phyloP scores from a whole-genome alignment of 495 filamentous ascomycete genomes.

The Neurospora pannonica region DNA sequence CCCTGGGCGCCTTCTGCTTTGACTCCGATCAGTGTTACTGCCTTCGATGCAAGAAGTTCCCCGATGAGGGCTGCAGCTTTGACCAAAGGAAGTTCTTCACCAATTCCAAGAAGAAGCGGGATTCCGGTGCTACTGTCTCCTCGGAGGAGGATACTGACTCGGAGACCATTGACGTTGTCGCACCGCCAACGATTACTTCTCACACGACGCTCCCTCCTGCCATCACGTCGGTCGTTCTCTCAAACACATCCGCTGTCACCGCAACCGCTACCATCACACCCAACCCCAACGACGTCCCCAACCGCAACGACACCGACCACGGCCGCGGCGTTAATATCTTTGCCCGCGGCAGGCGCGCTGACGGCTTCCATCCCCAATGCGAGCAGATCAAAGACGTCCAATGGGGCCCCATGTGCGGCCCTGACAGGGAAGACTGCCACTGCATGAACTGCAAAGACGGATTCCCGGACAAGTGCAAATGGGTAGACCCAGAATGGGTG shows the following conservation, averaged over 20 bases:
- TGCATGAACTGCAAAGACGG: too few relatives aligned
- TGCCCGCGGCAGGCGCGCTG: neutral
- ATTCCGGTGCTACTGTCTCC: neutral
- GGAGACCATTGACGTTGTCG: neutral
- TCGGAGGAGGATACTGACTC: neutral
- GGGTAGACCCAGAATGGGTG: too few relatives aligned
- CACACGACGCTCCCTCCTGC: too few relatives aligned
- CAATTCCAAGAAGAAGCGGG: neutral
- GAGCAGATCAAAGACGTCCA: too few relatives aligned
- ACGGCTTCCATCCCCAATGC: neutral
- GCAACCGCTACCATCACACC: neutral
- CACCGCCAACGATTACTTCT: neutral
- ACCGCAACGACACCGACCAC: neutral
- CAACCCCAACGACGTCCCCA: neutral
- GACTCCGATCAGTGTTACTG: neutral
- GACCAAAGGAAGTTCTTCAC: neutral
- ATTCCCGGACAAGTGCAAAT: too few relatives aligned
- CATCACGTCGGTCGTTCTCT: neutral
- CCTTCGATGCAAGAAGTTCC: neutral
- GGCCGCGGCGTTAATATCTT: neutral
- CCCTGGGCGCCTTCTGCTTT: neutral
- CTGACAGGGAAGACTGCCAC: too few relatives aligned
- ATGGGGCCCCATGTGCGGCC: too few relatives aligned
- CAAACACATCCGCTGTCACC: neutral
- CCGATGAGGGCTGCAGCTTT: neutral